Percentiles rank a stretch among this genome's conserved stretches.
These are phyloP conservation scores for Aureoboletus auriporus DNA, from an alignment of 768 basidiomycete genomes.

Conservation along the genomic window DNA sequence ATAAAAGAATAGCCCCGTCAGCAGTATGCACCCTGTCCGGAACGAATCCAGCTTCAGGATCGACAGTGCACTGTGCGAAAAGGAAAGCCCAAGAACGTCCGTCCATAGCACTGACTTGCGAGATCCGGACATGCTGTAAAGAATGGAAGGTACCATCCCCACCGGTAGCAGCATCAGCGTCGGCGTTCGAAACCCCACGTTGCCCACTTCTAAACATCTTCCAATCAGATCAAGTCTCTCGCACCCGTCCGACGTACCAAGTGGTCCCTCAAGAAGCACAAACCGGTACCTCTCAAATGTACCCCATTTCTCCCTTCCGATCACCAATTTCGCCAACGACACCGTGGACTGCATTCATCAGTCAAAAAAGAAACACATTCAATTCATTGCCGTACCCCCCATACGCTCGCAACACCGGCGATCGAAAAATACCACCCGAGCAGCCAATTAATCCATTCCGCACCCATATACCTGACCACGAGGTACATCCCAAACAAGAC, in stretches of 20 bases:
- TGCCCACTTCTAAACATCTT: slow-evolving; percentile 28
- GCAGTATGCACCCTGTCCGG: slow-evolving; percentile 75
- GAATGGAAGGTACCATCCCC: slow-evolving; percentile 56
- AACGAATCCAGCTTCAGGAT: slow-evolving; percentile 87
- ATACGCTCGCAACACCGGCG: slow-evolving; percentile 61
- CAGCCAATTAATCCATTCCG: slow-evolving; percentile 79
- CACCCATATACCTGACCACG: slow-evolving; percentile 71
- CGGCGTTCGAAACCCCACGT: slow-evolving; percentile 54
- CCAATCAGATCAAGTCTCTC: slow-evolving; percentile 3
- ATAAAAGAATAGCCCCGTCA: slow-evolving; percentile 85
- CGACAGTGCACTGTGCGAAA: slow-evolving; percentile 75
- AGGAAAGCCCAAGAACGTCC: slow-evolving; percentile 72
- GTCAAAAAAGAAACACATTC: too few relatives aligned
- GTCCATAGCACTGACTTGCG: slow-evolving; percentile 69
- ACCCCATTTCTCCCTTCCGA: slow-evolving; percentile 57
- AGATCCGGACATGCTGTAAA: slow-evolving; percentile 50
- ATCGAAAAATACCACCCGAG: slow-evolving; percentile 74
- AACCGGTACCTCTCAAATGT: slow-evolving; percentile 46
- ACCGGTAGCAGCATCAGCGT: slow-evolving; percentile 55
- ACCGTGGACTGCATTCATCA: slow-evolving; percentile 41
- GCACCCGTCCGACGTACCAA: slow-evolving; percentile 34
- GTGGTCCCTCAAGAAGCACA: slow-evolving; percentile 41
- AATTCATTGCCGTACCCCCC: slow-evolving; percentile 41
- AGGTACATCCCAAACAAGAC: slow-evolving; percentile 66
- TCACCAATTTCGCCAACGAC: slow-evolving; percentile 43